Evolutionary conservation across 202 grass and related monocot species (phyloP), one percentile per base, ranked within the genome.

Genomic region (Miscanthus sacchariflorus): DNA sequence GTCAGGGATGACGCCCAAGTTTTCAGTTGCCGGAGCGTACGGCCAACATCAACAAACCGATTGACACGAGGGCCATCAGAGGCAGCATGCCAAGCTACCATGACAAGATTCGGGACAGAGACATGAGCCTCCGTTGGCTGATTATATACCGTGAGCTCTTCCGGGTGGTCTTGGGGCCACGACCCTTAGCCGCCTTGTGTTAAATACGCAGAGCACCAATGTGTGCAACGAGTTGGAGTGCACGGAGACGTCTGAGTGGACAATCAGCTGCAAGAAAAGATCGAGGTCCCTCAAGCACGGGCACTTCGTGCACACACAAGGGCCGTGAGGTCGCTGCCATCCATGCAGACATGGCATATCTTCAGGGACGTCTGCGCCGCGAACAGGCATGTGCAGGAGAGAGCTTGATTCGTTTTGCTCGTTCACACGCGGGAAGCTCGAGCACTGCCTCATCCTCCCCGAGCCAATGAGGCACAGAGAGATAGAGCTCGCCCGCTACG

Each of bases 161-260:
- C 70, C 10, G 28, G 28, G 28, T 30, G 65, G 35, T 23, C 5
- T 78, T 23, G 76, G 35, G 5, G 76, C 54, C 4, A 64, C 35
- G 5, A 63, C 19, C 76, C 64, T 58, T 4, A 79, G 38, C 38
- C 36, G 3, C 5, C n/a, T 3, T n/a, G 3, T 9, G 1, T 18
- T 5, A 4, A 2, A 0, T 6, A 66, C 58, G 2, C 8, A 0
- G 12, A 17, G 17, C 18, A 4, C 0, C 5, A 79, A 0, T 9
- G 12, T 6, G 5, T 66, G 21, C n/a, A 79, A 12, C 36, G 10
- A 25, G 36, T 66, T 11, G 2, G 77, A 65, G 56, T 12, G 58
- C 14, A 66, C 9, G 54, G n/a, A 44, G 21, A 79, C 38, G 2
- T 65, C 56, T 2, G 0, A 9, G 6, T 0, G 3, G 6, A 12